Conservation (phyloP, 2,329 filamentous ascomycete species). For the Lecanosticta acicola region DNA sequence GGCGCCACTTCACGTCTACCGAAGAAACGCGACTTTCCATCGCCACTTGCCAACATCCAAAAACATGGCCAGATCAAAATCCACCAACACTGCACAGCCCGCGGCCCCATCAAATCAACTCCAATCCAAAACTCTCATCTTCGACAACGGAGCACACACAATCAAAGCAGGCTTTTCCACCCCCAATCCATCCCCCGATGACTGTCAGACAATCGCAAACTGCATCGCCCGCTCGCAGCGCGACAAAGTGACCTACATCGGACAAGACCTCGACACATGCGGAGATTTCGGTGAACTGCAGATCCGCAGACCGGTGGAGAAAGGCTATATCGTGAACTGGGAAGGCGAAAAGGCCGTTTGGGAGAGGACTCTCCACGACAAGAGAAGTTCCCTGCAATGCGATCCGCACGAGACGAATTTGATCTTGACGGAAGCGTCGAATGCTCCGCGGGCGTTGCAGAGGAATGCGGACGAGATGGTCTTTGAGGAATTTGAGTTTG, state of each 20-base stretch:
- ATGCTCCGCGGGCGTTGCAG: constrained; percentile 73
- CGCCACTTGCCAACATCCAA: neutral
- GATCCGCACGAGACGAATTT: constrained; percentile 78
- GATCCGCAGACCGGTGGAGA: constrained; percentile 86
- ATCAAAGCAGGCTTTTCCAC: constrained; percentile 78
- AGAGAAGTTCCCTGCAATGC: constrained; percentile 44
- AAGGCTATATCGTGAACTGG: constrained; percentile 94
- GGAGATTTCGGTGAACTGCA: constrained; percentile 83
- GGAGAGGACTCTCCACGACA: constrained; percentile 79
- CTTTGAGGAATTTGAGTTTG: constrained; percentile 95
- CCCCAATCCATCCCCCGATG: constrained; percentile 33
- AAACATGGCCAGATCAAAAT: constrained; percentile 9
- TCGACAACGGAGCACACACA: constrained; percentile 89
- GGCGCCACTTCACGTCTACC: neutral
- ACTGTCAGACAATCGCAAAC: constrained; percentile 74
- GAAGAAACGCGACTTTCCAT: constrained; percentile 1
- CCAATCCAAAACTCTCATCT: constrained; percentile 59
- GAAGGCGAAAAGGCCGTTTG: constrained; percentile 93
- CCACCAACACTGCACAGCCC: neutral
- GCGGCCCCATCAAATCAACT: constrained; percentile 14
- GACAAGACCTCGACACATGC: constrained; percentile 69
- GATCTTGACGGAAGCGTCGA: constrained; percentile 78
- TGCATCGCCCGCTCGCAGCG: constrained; percentile 75
- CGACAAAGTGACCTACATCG: constrained; percentile 72
- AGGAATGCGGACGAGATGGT: constrained; percentile 92